phyloP scores from a whole-genome alignment of 2,329 filamentous ascomycete species.

The Curvularia sp. region DNA sequence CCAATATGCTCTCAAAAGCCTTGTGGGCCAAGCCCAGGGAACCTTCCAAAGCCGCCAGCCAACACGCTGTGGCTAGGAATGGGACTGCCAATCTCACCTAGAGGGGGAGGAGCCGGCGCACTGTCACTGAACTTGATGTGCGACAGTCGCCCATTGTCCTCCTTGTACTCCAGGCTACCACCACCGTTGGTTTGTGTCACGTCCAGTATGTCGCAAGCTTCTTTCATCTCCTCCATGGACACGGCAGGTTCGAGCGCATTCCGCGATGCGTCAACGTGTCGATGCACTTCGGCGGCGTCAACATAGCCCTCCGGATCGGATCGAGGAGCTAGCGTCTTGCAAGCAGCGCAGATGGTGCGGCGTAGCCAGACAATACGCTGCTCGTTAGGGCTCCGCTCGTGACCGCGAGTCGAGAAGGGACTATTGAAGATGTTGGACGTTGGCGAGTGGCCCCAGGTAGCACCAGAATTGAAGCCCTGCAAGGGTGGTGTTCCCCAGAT shows the following conservation, averaged over 20 bases:
- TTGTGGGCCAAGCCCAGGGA: conserved; percentile 43
- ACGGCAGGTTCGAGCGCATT: conserved; percentile 63
- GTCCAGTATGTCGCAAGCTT: conserved; percentile 90
- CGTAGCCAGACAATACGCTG: conserved; percentile 45
- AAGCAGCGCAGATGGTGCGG: conserved; percentile 75
- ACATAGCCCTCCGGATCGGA: conserved; percentile 69
- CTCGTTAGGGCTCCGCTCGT: conserved; percentile 38
- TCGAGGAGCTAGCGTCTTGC: conserved; percentile 65
- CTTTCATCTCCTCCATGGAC: conserved; percentile 73
- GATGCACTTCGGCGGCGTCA: conserved; percentile 67
- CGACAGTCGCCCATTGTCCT: conserved; percentile 54
- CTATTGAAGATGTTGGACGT: conserved; percentile 43
- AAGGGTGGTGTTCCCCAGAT: conserved; percentile 54
- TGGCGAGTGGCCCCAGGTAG: conserved; percentile 52
- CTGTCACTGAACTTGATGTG: conserved; percentile 54
- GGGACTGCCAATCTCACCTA: conserved; percentile 59
- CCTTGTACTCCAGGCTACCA: conserved; percentile 78
- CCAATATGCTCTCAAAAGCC: conserved; percentile 34
- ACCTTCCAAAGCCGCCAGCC: conserved; percentile 43
- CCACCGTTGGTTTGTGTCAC: conserved; percentile 80
- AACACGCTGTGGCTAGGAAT: conserved; percentile 53
- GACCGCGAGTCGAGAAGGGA: conserved; percentile 39
- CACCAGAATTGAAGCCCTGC: conserved; percentile 50
- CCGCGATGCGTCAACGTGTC: conserved; percentile 71
- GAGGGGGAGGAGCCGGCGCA: conserved; percentile 33